Evolutionary conservation across 768 basidiomycete genomes (phyloP).

Genomic region (Mycena galericulata): DNA sequence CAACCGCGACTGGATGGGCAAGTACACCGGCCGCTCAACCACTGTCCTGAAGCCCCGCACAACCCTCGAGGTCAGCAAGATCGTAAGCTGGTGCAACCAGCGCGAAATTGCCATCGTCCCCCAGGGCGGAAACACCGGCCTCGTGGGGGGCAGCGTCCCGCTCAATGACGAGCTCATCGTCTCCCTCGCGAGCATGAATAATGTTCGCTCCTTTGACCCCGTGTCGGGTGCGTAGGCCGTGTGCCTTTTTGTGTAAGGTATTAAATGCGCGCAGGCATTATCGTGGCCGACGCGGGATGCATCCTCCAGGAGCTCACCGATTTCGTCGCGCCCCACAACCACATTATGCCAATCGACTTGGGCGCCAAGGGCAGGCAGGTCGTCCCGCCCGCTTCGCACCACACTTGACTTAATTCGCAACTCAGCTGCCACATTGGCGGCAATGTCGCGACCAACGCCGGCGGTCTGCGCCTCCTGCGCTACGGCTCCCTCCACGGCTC

Average conservation of each 20-base stretch:
- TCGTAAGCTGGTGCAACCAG: constrained; percentile 88
- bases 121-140: constrained; percentile 98
- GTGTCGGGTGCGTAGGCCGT: constrained; percentile 71
- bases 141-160: constrained; percentile 96
- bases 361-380: constrained; percentile 94
- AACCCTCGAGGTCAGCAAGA: constrained; percentile 87
- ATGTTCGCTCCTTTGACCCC: constrained; percentile 85
- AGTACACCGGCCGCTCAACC: constrained; percentile 86
- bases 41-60: constrained; percentile 92
- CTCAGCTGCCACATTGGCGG: constrained; percentile 96
- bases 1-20: constrained; percentile 97
- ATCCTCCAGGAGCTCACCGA: constrained; percentile 90
- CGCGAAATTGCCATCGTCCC: constrained; percentile 91
- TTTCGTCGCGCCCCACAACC: constrained; percentile 86
- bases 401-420: not conserved
- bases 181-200: constrained; percentile 84
- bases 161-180: constrained; percentile 89
- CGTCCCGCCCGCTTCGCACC: constrained; percentile 4
- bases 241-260: constrained; percentile 19
- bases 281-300: constrained; percentile 95
- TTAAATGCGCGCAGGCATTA: constrained; percentile 68
- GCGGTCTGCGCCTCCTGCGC: constrained; percentile 92
- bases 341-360: constrained; percentile 97
- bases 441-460: constrained; percentile 97
- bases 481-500: constrained; percentile 97